Conservation (phyloP, 768 basidiomycete species). For the Tulasnella sp. region DNA sequence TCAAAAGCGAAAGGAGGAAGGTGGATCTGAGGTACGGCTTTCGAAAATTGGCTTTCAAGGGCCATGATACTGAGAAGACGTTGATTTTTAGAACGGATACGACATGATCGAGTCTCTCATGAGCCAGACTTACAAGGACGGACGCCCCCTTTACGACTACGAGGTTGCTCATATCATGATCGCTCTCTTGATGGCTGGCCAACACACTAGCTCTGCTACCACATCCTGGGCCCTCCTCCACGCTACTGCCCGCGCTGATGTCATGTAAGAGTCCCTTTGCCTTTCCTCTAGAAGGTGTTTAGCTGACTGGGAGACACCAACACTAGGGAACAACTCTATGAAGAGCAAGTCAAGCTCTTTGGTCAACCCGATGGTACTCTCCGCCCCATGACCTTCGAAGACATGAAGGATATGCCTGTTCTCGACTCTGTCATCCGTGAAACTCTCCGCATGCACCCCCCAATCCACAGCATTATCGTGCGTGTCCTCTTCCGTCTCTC, state of each 20-base stretch:
- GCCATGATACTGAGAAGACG: conserved; percentile 3
- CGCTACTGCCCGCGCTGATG: conserved; percentile 62
- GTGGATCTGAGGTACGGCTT: conserved; percentile 33
- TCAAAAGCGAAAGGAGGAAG: conserved; percentile 52
- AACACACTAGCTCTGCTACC: conserved; percentile 93
- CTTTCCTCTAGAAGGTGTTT: not conserved
- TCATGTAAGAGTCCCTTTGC: conserved; percentile 49
- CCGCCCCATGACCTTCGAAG: conserved; percentile 76
- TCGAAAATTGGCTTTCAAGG: not conserved
- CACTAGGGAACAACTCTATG: conserved; percentile 67
- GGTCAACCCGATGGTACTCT: conserved; percentile 62
- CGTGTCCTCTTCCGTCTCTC: not conserved
- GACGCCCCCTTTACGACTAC: conserved; percentile 67
- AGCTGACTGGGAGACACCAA: not conserved
- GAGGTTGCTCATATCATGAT: conserved; percentile 99
- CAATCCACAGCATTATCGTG: conserved; percentile 82
- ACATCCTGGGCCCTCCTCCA: conserved; percentile 87
- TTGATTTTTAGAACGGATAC: conserved; percentile 47
- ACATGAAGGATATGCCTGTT: conserved; percentile 70
- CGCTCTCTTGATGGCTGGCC: conserved; percentile 97
- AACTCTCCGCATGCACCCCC: conserved; percentile 87
- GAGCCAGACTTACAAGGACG: conserved; percentile 76
- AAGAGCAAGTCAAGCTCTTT: conserved; percentile 82
- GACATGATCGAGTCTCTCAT: conserved; percentile 91
- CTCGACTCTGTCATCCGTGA: conserved; percentile 89